These are phyloP conservation scores for Gossypium longicalyx DNA, from an alignment of 345 rosid species.

Conservation along the genomic window DNA sequence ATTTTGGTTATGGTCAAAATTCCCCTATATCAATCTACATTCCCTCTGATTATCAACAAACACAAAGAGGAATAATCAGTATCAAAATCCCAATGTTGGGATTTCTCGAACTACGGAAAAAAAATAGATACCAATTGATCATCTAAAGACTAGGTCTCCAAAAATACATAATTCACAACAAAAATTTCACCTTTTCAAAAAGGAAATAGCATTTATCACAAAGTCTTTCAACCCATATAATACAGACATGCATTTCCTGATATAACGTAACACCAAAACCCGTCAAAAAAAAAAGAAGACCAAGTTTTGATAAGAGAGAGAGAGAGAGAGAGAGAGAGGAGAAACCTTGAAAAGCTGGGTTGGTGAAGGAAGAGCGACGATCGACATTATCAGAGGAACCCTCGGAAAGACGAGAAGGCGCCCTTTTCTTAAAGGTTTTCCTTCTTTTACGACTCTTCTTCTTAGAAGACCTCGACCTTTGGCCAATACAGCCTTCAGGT, in stretches of 20 bases:
- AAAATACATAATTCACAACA: slow-evolving; percentile 17
- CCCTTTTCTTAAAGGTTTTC: slow-evolving; percentile 34
- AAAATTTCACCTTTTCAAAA: neutral
- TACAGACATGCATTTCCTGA: slow-evolving; percentile 18
- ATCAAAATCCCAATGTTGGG: slow-evolving; percentile 2
- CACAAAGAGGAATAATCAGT: neutral
- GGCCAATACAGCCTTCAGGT: slow-evolving; percentile 64
- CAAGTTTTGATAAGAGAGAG: neutral
- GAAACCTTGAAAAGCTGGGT: slow-evolving; percentile 59
- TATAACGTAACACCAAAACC: neutral
- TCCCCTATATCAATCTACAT: slow-evolving; percentile 6
- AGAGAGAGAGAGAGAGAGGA: neutral
- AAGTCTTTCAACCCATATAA: neutral
- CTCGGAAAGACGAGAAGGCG: slow-evolving; percentile 38
- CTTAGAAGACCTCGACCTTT: slow-evolving; percentile 50
- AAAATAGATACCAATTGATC: neutral
- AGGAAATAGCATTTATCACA: neutral
- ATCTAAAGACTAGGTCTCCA: slow-evolving; percentile 7
- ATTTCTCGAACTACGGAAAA: slow-evolving; percentile 1
- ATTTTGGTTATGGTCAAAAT: neutral
- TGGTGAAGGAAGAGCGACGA: slow-evolving; percentile 48
- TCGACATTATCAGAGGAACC: slow-evolving; percentile 44
- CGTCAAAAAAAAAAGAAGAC: neutral
- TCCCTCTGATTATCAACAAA: slow-evolving; percentile 12
- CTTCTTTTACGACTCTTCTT: slow-evolving; percentile 45